A percentile compares a stretch with the other conserved stretches of the same genome.
Evolutionary conservation across 176 grass and related monocot species (phyloP).

Genomic region (Carex pumila): DNA sequence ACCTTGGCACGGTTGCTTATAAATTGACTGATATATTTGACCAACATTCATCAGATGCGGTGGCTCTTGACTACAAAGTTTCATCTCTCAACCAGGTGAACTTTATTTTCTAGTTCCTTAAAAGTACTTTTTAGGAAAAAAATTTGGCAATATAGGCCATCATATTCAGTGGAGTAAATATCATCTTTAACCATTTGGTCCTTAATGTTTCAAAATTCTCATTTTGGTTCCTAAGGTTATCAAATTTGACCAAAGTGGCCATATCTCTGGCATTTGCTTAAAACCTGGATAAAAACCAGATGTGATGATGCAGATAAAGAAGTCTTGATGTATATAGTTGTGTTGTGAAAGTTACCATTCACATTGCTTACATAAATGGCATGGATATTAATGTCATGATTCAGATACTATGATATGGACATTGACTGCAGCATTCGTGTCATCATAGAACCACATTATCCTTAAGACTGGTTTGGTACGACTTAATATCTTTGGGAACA

Average conservation of each 20-base stretch:
- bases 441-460: neutral
- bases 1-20: constrained; percentile 86
- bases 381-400: neutral
- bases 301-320: neutral
- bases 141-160: neutral
- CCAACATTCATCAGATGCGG: constrained; percentile 62
- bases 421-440: neutral
- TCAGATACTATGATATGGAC: neutral
- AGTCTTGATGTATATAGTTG: neutral
- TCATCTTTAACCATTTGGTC: neutral
- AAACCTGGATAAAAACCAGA: neutral
- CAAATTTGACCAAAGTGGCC: neutral
- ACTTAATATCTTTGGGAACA: neutral
- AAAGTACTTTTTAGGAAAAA: neutral
- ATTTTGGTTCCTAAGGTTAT: neutral
- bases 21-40: constrained; percentile 85
- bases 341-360: neutral
- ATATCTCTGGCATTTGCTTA: neutral
- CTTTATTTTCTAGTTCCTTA: neutral
- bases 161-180: neutral
- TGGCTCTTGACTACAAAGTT: constrained; percentile 64
- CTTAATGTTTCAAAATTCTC: neutral
- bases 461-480: neutral
- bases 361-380: neutral
- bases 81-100: constrained; percentile 73